Evolutionary conservation across 2,329 filamentous ascomycete species (phyloP).

Genomic region (Pestalotiopsis sp.): DNA sequence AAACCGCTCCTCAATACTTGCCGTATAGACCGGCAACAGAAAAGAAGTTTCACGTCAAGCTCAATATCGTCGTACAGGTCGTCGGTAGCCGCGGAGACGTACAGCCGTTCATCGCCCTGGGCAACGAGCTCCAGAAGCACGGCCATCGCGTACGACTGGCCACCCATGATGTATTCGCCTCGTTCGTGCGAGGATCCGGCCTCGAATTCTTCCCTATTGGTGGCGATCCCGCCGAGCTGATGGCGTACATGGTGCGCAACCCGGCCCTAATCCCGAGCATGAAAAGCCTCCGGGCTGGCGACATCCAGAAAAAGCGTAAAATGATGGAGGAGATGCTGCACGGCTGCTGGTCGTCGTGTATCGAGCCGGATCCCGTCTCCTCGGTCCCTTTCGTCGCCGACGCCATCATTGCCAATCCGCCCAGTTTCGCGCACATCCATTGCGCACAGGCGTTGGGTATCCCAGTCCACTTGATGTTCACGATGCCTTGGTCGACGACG

Average conservation of each 20-base stretch:
- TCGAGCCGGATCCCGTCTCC: constrained; percentile 60
- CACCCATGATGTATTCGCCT: constrained; percentile 70
- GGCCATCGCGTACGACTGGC: constrained; percentile 75
- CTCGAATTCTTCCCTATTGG: constrained; percentile 81
- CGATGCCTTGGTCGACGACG: constrained; percentile 87
- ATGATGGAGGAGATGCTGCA: constrained; percentile 77
- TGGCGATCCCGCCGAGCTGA: constrained; percentile 73
- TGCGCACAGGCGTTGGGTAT: constrained; percentile 76
- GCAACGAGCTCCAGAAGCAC: constrained; percentile 65
- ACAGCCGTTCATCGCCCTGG: constrained; percentile 74
- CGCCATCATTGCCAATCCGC: constrained; percentile 78
- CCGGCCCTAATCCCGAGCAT: constrained; percentile 40
- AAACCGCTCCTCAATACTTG: not conserved
- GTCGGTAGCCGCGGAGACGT: constrained; percentile 77
- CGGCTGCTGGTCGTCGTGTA: constrained; percentile 86
- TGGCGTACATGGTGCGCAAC: constrained; percentile 61
- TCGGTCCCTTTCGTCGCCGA: constrained; percentile 78
- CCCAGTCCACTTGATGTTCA: constrained; percentile 87
- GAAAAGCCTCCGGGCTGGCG: constrained; percentile 38
- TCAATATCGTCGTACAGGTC: constrained; percentile 77
- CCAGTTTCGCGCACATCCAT: constrained; percentile 77
- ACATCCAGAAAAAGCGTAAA: constrained; percentile 37
- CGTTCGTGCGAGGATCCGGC: constrained; percentile 67
- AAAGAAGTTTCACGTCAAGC: constrained; percentile 22
- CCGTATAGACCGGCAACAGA: not conserved